Conservation (phyloP, 2,329 filamentous ascomycete species). For the Aureobasidium sp. region DNA sequence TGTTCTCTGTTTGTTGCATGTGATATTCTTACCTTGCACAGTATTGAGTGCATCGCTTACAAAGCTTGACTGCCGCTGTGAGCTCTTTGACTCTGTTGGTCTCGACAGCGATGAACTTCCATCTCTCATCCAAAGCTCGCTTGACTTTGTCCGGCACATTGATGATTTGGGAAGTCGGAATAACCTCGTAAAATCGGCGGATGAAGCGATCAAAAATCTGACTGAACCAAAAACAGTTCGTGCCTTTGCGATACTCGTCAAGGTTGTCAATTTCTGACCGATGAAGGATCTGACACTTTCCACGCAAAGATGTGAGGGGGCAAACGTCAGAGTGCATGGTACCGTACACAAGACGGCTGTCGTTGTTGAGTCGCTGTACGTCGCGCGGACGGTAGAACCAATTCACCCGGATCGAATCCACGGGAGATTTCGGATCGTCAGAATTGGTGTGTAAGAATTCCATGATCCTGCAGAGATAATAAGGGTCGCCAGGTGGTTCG, state of each 20-base stretch:
- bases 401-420: conserved; percentile 88
- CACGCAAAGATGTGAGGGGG: conserved; percentile 83
- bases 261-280: conserved; percentile 76
- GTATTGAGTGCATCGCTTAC: conserved; percentile 85
- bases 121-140: conserved; percentile 89
- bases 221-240: conserved; percentile 93
- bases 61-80: conserved; percentile 90
- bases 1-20: neutral
- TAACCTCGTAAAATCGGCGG: conserved; percentile 93
- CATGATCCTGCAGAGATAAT: conserved; percentile 97
- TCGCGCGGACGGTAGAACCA: conserved; percentile 98
- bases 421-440: conserved; percentile 60
- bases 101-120: conserved; percentile 94
- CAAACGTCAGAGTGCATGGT: conserved; percentile 99
- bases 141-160: conserved; percentile 95
- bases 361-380: conserved; percentile 83
- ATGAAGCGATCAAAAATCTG: conserved; percentile 98
- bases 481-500: conserved; percentile 94
- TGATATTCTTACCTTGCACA: conserved; percentile 67
- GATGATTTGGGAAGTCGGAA: conserved; percentile 85
- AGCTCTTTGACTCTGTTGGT: conserved; percentile 89
- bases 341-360: conserved; percentile 85
- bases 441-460: conserved; percentile 81
- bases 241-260: conserved; percentile 74
- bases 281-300: conserved; percentile 87